A percentile compares a stretch with the other conserved stretches of the same genome.
These are phyloP conservation scores for Xylariaceae sp. DNA, from an alignment of 2,329 filamentous ascomycete species.

Conservation along the genomic window DNA sequence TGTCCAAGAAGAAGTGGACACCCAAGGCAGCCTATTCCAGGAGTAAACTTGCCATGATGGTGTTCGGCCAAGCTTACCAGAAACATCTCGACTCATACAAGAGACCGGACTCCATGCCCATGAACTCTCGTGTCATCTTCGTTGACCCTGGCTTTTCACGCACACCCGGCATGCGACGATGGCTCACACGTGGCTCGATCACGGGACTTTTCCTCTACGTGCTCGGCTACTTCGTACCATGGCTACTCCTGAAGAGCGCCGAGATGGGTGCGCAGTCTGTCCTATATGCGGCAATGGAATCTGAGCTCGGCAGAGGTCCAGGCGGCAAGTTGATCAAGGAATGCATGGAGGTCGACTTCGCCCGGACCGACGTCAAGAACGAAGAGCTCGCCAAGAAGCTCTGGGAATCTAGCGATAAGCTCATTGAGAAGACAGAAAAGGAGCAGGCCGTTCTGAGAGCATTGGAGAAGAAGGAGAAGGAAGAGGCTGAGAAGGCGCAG, in stretches of 20 bases:
- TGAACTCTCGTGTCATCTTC: slow-evolving; percentile 76
- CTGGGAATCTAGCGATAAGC: slow-evolving; percentile 82
- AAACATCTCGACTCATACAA: slow-evolving; percentile 83
- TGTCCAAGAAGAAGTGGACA: slow-evolving; percentile 48
- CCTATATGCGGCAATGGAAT: slow-evolving; percentile 80
- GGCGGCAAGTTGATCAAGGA: slow-evolving; percentile 82
- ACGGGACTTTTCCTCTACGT: slow-evolving; percentile 75
- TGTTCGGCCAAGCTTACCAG: slow-evolving; percentile 85
- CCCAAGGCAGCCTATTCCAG: slow-evolving; percentile 56
- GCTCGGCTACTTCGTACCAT: slow-evolving; percentile 71
- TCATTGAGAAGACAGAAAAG: slow-evolving; percentile 78
- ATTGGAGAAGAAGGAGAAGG: slow-evolving; percentile 36
- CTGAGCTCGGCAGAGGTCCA: slow-evolving; percentile 54
- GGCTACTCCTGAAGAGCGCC: slow-evolving; percentile 82
- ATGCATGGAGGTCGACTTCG: slow-evolving; percentile 69
- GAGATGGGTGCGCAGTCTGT: slow-evolving; percentile 81
- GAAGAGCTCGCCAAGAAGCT: slow-evolving; percentile 76
- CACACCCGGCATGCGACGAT: slow-evolving; percentile 81
- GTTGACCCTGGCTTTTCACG: slow-evolving; percentile 81
- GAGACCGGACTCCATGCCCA: slow-evolving; percentile 74
- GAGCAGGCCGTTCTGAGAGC: slow-evolving; percentile 53
- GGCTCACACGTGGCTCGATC: slow-evolving; percentile 79
- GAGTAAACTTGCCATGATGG: slow-evolving; percentile 75
- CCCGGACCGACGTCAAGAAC: slow-evolving; percentile 68
- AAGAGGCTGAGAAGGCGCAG: slow-evolving; percentile 30